Conservation (phyloP, 345 rosid genomes). For the Toxicodendron radicans region DNA sequence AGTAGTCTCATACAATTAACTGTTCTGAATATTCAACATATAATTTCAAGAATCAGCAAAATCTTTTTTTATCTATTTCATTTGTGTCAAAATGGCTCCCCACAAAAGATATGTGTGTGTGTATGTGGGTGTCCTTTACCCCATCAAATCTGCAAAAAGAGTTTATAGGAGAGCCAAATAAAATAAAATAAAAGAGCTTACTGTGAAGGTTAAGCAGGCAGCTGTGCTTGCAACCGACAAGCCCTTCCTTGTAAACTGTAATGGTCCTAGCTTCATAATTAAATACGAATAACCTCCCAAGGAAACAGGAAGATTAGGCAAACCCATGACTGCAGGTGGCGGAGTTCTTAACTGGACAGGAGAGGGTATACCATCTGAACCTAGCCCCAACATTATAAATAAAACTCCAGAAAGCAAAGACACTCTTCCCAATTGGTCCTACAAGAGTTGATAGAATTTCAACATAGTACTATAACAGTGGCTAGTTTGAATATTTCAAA, state of each 20-base stretch:
- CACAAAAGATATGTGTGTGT: not conserved
- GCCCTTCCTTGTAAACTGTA: constrained; percentile 88
- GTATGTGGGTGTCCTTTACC: not conserved
- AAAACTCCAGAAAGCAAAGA: constrained; percentile 80
- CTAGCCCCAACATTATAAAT: constrained; percentile 78
- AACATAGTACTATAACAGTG: constrained; percentile 4
- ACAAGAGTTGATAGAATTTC: constrained; percentile 25
- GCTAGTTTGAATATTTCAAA: not conserved
- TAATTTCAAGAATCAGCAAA: constrained; percentile 4
- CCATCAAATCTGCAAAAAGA: not conserved
- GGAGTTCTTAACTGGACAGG: constrained; percentile 87
- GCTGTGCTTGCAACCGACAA: constrained; percentile 95
- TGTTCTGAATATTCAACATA: not conserved
- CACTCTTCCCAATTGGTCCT: constrained; percentile 96
- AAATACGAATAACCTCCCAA: constrained; percentile 74
- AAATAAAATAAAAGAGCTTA: constrained; percentile 32
- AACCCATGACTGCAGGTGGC: constrained; percentile 56
- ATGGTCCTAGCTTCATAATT: constrained; percentile 79
- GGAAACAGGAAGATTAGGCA: constrained; percentile 76
- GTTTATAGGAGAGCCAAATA: not conserved
- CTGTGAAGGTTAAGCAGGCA: constrained; percentile 85
- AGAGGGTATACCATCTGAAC: constrained; percentile 82
- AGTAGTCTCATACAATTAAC: not conserved
- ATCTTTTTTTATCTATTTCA: not conserved
- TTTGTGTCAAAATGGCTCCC: not conserved